These are phyloP conservation scores for barrel medic (Medicago truncatula) DNA, from an alignment of 306 rosid genomes.

Conservation along the genomic window DNA sequence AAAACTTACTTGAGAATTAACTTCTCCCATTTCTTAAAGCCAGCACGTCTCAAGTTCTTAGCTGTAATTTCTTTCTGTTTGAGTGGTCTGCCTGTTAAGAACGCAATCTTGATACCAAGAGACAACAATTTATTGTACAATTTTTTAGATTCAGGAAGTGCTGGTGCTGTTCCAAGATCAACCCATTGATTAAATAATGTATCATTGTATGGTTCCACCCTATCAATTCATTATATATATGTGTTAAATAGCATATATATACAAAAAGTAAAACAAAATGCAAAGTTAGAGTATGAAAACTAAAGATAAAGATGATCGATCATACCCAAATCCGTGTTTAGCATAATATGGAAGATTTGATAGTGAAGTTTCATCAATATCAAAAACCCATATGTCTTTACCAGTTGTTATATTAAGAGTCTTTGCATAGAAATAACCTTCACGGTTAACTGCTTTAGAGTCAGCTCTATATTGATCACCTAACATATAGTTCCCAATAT, in stretches of 20 bases:
- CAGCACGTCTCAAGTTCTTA: slow-evolving; percentile 51
- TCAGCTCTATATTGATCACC: slow-evolving; percentile 57
- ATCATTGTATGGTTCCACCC: slow-evolving; percentile 44
- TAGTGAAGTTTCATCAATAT: slow-evolving; percentile 61
- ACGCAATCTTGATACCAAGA: slow-evolving; percentile 54
- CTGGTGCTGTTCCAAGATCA: slow-evolving; percentile 43
- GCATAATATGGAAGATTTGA: slow-evolving; percentile 66
- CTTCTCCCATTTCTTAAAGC: slow-evolving; percentile 55
- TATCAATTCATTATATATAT: slow-evolving; percentile 14
- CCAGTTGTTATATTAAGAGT: slow-evolving; percentile 34
- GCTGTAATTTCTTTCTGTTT: slow-evolving; percentile 3
- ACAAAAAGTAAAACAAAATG: not conserved
- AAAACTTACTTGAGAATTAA: slow-evolving; percentile 56
- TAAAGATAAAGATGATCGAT: not conserved
- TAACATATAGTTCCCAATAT: slow-evolving; percentile 58
- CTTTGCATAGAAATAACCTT: slow-evolving; percentile 42
- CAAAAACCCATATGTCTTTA: slow-evolving; percentile 52
- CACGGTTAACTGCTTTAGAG: slow-evolving; percentile 42
- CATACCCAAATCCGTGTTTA: slow-evolving; percentile 58
- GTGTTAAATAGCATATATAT: no score
- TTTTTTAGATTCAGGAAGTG: slow-evolving; percentile 55
- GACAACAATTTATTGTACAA: slow-evolving; percentile 48
- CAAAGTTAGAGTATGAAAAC: not conserved
- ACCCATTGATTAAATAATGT: slow-evolving; percentile 48
- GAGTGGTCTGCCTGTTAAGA: slow-evolving; percentile 57